Conservation (phyloP, 2,329 filamentous ascomycete genomes). For the Cyphellophora attinorum region DNA sequence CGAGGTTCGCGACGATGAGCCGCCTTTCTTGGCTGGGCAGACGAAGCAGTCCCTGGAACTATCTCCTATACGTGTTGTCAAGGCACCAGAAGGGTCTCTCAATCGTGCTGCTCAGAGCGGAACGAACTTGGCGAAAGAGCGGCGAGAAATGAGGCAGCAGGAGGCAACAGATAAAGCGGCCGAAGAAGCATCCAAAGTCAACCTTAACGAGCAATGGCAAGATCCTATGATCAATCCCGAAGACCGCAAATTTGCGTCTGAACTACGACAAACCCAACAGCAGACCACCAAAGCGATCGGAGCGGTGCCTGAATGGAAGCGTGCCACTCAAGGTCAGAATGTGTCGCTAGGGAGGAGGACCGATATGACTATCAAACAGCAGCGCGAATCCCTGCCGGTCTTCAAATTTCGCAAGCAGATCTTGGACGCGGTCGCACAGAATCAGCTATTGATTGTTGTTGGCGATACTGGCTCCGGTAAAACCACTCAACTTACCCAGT, state of each 20-base stretch:
- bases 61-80: constrained; percentile 91
- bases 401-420: constrained; percentile 81
- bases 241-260: constrained; percentile 78
- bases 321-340: constrained; percentile 67
- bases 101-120: constrained; percentile 95
- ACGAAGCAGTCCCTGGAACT: constrained; percentile 93
- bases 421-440: constrained; percentile 73
- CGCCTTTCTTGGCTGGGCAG: constrained; percentile 88
- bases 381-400: constrained; percentile 80
- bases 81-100: constrained; percentile 95
- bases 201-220: constrained; percentile 86
- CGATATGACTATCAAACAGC: constrained; percentile 86
- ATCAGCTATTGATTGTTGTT: constrained; percentile 91
- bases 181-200: constrained; percentile 65
- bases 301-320: constrained; percentile 85
- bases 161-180: constrained; percentile 72
- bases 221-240: constrained; percentile 89
- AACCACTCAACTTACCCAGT: constrained; percentile 94
- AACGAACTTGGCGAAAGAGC: constrained; percentile 76
- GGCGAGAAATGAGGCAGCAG: constrained; percentile 78
- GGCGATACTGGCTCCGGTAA: constrained; percentile 97
- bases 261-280: constrained; percentile 60
- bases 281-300: constrained; percentile 49
- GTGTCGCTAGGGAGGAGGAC: constrained; percentile 78
- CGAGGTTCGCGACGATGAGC: constrained; percentile 91